Evolutionary conservation across 2,329 filamentous ascomycete genomes (phyloP).

Genomic region (Colletotrichum theobromicola): DNA sequence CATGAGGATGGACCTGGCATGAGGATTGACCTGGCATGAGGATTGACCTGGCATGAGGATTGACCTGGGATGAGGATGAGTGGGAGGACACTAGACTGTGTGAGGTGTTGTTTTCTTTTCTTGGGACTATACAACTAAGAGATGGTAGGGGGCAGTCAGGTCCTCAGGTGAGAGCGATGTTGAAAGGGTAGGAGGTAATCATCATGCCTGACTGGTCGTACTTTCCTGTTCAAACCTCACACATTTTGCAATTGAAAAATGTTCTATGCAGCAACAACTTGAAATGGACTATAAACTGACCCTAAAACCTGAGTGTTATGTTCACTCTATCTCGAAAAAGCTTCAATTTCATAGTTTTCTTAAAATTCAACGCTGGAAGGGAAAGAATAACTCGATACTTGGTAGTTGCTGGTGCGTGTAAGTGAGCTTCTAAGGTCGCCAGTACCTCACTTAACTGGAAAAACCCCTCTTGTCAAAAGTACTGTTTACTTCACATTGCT

Average conservation of each 20-base stretch:
- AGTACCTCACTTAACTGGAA: not conserved
- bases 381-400: not conserved
- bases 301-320: not conserved
- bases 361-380: not conserved
- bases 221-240: not conserved
- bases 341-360: not conserved
- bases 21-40: too few species aligned
- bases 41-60: too few species aligned
- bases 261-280: not conserved
- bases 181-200: not conserved
- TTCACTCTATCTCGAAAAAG: not conserved
- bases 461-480: not conserved
- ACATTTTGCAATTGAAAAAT: not conserved
- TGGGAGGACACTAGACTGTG: not conserved
- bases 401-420: not conserved
- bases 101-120: not conserved
- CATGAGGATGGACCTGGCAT: too few species aligned
- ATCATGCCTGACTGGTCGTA: not conserved
- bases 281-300: not conserved
- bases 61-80: too few species aligned
- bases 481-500: rapidly evolving
- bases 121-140: not conserved
- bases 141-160: not conserved
- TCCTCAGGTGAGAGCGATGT: not conserved
- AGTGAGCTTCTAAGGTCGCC: not conserved